phyloP scores from a whole-genome alignment of 345 rosid genomes.

The Boechera retrofracta region DNA sequence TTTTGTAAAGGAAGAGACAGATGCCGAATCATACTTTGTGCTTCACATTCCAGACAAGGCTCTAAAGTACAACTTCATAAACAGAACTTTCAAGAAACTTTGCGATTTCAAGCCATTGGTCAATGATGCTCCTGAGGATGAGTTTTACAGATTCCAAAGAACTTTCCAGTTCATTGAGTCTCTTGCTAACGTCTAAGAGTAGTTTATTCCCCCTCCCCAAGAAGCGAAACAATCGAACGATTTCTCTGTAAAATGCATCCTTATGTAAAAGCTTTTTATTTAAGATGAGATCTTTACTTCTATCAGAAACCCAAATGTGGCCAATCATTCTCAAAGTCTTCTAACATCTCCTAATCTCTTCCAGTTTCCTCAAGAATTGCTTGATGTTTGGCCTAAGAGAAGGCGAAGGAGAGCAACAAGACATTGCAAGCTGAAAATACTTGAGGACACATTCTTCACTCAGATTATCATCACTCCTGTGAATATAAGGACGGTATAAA shows the following conservation, averaged over 20 bases:
- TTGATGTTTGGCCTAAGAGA: constrained; percentile 74
- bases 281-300: not conserved
- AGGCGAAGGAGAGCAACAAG: constrained; percentile 90
- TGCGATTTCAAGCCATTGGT: not conserved
- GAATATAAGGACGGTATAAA: constrained; percentile 69
- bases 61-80: constrained; percentile 43
- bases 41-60: constrained; percentile 42
- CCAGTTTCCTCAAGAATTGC: constrained; percentile 72
- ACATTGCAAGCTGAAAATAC: constrained; percentile 79
- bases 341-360: constrained; percentile 58
- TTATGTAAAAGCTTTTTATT: not conserved
- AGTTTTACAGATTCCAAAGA: constrained; percentile 11
- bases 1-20: constrained; percentile 43
- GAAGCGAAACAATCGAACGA: no score
- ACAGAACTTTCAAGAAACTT: constrained; percentile 42
- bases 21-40: constrained; percentile 44
- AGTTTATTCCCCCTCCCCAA: not conserved
- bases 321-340: not conserved
- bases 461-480: constrained; percentile 47
- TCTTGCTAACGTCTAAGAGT: constrained; percentile 34
- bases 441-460: constrained; percentile 67
- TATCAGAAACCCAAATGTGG: not conserved
- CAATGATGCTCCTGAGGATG: not conserved
- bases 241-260: not conserved
- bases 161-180: constrained; percentile 25